Conservation (phyloP, 2,329 filamentous ascomycete genomes). For the Boeremia lycopersici region DNA sequence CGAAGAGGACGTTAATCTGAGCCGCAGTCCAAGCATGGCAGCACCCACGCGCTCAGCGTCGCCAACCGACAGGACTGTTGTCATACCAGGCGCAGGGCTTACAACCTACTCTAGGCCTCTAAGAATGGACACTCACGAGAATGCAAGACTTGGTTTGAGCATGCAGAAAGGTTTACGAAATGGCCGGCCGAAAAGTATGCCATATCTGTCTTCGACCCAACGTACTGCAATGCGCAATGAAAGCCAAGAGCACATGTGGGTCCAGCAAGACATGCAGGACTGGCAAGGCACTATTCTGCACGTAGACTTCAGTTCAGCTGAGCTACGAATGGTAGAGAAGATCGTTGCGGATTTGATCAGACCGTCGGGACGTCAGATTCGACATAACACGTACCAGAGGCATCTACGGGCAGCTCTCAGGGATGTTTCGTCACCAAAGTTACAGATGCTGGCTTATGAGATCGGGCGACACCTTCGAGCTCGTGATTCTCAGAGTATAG, state of each 20-base stretch:
- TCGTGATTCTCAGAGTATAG: slow-evolving; percentile 31
- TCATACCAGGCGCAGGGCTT: slow-evolving; percentile 18
- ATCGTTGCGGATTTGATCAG: slow-evolving; percentile 16
- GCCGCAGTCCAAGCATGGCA: neutral
- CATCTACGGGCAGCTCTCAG: slow-evolving; percentile 31
- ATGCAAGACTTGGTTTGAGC: slow-evolving; percentile 28
- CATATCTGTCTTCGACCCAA: slow-evolving; percentile 37
- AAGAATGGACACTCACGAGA: slow-evolving; percentile 26
- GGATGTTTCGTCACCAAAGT: slow-evolving; percentile 28
- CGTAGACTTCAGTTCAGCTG: slow-evolving; percentile 39
- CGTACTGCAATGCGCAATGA: slow-evolving; percentile 23
- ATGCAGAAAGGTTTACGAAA: neutral
- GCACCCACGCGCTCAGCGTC: slow-evolving; percentile 15
- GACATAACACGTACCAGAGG: slow-evolving; percentile 24
- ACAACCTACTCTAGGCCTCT: slow-evolving; percentile 26
- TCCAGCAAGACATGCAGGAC: slow-evolving; percentile 24
- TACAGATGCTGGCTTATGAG: slow-evolving; percentile 25
- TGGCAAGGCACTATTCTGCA: slow-evolving; percentile 43
- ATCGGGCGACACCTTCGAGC: slow-evolving; percentile 22
- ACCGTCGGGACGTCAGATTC: neutral
- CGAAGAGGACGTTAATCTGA: neutral
- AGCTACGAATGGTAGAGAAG: slow-evolving; percentile 32
- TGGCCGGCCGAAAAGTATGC: slow-evolving; percentile 10
- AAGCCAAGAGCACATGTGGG: slow-evolving; percentile 29
- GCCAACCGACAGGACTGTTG: slow-evolving; percentile 16